Percentiles rank a stretch among this genome's conserved stretches.
Conservation (phyloP, 768 basidiomycete species). For the Calocybe cyanea region DNA sequence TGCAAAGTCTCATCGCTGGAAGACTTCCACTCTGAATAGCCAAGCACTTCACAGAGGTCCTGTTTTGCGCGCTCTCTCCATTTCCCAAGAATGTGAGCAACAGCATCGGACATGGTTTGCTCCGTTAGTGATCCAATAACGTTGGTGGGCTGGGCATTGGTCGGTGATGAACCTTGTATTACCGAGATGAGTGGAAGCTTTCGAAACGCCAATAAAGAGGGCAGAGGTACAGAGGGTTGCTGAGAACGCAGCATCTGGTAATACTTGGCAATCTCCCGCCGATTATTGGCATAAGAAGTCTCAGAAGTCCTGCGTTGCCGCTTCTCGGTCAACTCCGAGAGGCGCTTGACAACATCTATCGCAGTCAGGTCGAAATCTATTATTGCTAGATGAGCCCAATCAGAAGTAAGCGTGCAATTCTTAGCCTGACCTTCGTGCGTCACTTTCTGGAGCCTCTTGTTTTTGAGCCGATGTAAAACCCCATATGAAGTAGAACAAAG, state of each 20-base stretch:
- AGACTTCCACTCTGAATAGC: conserved; percentile 48
- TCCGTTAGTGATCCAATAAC: too few species aligned
- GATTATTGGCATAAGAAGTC: conserved; percentile 21
- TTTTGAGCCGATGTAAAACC: conserved; percentile 33
- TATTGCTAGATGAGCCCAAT: background rate
- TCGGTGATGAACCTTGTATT: conserved; percentile 26
- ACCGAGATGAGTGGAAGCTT: conserved; percentile 40
- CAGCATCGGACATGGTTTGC: too few species aligned
- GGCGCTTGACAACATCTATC: conserved; percentile 20
- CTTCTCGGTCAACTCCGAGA: conserved; percentile 21
- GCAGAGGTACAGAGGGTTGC: conserved; percentile 30
- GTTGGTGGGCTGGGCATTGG: too few species aligned
- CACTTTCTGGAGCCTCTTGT: conserved; percentile 35
- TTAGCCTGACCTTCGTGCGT: conserved; percentile 28
- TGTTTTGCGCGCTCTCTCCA: conserved; percentile 47
- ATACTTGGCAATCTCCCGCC: conserved; percentile 35
- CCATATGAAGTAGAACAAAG: conserved; percentile 36
- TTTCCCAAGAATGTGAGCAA: too few species aligned
- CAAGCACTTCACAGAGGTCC: conserved; percentile 43
- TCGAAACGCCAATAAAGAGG: conserved; percentile 45
- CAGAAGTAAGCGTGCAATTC: background rate
- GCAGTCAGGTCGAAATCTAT: conserved; percentile 29
- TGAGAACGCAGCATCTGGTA: conserved; percentile 42
- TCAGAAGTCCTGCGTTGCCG: conserved; percentile 19
- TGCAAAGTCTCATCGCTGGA: conserved; percentile 44